Evolutionary conservation across 768 basidiomycete genomes (phyloP), one percentile per base, ranked within the genome.

Genomic region (Infundibulicybe gibba): DNA sequence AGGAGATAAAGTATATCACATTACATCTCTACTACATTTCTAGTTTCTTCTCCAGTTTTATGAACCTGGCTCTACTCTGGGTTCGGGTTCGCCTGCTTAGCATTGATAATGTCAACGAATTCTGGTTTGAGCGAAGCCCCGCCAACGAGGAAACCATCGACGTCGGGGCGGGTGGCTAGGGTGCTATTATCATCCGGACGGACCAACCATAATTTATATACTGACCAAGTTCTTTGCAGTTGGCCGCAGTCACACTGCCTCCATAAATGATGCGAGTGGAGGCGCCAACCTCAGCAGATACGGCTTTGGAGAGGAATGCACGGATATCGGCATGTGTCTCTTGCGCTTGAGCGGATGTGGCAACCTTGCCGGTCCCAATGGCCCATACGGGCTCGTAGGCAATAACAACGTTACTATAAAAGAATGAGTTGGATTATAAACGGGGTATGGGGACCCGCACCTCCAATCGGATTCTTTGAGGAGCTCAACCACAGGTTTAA

Each of bases 371-470:
- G 11, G 95, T 97, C 39, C 97, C 97, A 64, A 98, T 98, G 31
- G 97, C 95, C 95, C 97, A 98, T 14, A 98, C 91, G 37, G 94
- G 91, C 66, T 95, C 92, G 66, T 94, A 99, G 15, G 97, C 97
- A 58, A 99, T 77, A 48, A 99, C 95, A 60, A 98, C 75, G 52
- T 89, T 82, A 59, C 93, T 94, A 25, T 17, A 39, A 5, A 31
- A 21, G n/a, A 10, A 12, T 32, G 12, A 43, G 8, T 4, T 21
- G 6, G 16, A 44, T 17, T 12, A 2, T 3, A 12, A 41, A 33
- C 44, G 25, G 16, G 13, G 11, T 43, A 17, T 45, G 14, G 38
- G 32, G 44, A 43, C 31, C 57, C 82, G 52, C 50, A 93, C 93
- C 77, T 81, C 94, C 95, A 99, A 59, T 90, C 83, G 15, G 62